Evolutionary conservation across 805 yeast genomes (phyloP), one percentile per base, ranked within the genome.

Genomic region (Naumovozyma castellii): DNA sequence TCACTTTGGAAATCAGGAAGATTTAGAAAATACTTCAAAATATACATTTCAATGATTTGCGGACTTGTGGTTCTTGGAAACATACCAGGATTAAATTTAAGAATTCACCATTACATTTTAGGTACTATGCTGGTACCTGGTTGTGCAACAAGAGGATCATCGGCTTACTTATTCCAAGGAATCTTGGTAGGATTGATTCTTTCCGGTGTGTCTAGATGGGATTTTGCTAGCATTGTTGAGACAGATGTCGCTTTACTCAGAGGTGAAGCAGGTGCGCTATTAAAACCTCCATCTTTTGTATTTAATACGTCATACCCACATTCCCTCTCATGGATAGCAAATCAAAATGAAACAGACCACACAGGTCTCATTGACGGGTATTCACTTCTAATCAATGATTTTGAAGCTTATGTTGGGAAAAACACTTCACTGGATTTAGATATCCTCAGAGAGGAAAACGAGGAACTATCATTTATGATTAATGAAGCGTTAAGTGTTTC

Each of bases 181-280:
- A 72, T 90, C 1, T 64, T 90, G 18, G 57, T 85, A 0, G 98
- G 97, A 0, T 65, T 90, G 34, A 70, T 83, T 37, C 67, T 87
- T 4, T 81, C 88, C 17, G 98, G 98, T 0, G 77, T 85, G 1
- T 76, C 94, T 0, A 67, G 94, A 41, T 90, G 98, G 98, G 97
- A 92, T 41, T 78, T 83, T 52, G 97, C 94, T 2, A 78, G 95
- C 12, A 76, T 90, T 41, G 77, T 84, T 1, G 96, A 90, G 54
- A 84, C 95, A 0, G 72, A 72, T 18, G 62, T 69, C 3, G 71
- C 84, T 2, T 58, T 88, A 34, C 57, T 76, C 41, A 67, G 97
- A 48, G 82, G 82, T 15, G 95, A 84, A 49, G 88, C 94, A 0
- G 72, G 75, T 34, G 77, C 54, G 3, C 51, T 62, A 5, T 43